Conservation (phyloP, 2,329 filamentous ascomycete species). For the Verruconis gallopava region DNA sequence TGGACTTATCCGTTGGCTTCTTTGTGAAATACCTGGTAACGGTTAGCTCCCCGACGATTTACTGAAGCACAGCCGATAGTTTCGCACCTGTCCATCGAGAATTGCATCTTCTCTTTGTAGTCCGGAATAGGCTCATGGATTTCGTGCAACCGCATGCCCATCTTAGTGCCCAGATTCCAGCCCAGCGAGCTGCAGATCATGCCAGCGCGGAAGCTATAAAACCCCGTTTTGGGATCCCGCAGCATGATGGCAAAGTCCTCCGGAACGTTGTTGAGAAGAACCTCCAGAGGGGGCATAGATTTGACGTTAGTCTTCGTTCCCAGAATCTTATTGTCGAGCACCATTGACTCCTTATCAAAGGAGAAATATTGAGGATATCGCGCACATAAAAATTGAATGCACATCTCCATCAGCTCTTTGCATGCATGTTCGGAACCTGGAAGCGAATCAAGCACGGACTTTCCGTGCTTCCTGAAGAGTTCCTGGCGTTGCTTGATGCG, state of each 20-base stretch:
- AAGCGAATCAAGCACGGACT: conserved; percentile 50
- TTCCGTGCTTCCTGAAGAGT: conserved; percentile 51
- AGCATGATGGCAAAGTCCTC: conserved; percentile 74
- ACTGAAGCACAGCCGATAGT: not conserved
- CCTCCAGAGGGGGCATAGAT: conserved; percentile 49
- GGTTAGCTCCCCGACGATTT: conserved; percentile 7
- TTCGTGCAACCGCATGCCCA: conserved; percentile 53
- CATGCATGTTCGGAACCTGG: conserved; percentile 67
- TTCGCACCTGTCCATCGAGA: conserved; percentile 67
- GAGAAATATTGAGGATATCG: conserved; percentile 67
- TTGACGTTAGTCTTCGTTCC: conserved; percentile 47
- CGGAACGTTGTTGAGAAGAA: conserved; percentile 65
- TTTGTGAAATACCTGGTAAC: conserved; percentile 61
- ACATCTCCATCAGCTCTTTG: conserved; percentile 83
- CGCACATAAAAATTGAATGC: conserved; percentile 62
- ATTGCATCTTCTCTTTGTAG: conserved; percentile 77
- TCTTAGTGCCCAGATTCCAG: conserved; percentile 65
- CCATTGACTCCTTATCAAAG: conserved; percentile 38
- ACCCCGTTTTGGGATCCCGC: conserved; percentile 55
- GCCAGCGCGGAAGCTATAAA: conserved; percentile 63
- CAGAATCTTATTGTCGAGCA: conserved; percentile 59
- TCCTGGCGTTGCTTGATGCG: conserved; percentile 56
- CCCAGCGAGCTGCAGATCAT: conserved; percentile 68
- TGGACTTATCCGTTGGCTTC: conserved; percentile 58
- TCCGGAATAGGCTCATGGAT: conserved; percentile 69